Conservation (phyloP, 345 rosid genomes). For the Lumnitzera racemosa region DNA sequence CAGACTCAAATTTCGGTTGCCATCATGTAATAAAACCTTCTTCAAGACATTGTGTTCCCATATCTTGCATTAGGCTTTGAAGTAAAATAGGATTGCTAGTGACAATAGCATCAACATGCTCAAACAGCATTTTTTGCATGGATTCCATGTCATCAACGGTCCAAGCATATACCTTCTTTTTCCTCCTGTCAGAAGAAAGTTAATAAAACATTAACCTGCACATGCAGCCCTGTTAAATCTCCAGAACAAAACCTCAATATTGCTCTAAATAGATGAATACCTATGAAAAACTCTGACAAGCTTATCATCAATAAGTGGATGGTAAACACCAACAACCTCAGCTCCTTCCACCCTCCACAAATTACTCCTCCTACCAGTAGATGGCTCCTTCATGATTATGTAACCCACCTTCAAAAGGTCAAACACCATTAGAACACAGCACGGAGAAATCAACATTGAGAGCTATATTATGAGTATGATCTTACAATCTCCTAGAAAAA, state of each 20-base stretch:
- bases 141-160: slow-evolving; percentile 77
- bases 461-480: too few species aligned
- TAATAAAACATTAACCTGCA: background rate
- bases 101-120: slow-evolving; percentile 63
- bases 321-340: slow-evolving; percentile 69
- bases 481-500: too few species aligned
- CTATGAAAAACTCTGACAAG: slow-evolving; percentile 48
- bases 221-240: background rate
- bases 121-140: slow-evolving; percentile 58
- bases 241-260: background rate
- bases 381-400: slow-evolving; percentile 74
- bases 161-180: slow-evolving; percentile 75
- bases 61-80: slow-evolving; percentile 58
- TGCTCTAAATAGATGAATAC: slow-evolving; percentile 11
- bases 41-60: slow-evolving; percentile 62
- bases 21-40: slow-evolving; percentile 45
- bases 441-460: too few species aligned
- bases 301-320: slow-evolving; percentile 57
- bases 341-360: slow-evolving; percentile 75
- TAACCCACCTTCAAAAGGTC: slow-evolving; percentile 75
- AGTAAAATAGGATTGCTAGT: slow-evolving; percentile 66
- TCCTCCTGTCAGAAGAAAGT: slow-evolving; percentile 41
- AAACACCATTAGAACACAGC: background rate
- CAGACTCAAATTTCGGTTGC: too few species aligned
- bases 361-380: slow-evolving; percentile 44